phyloP scores from a whole-genome alignment of 805 yeast species.

The Lipomyces lipofer region DNA sequence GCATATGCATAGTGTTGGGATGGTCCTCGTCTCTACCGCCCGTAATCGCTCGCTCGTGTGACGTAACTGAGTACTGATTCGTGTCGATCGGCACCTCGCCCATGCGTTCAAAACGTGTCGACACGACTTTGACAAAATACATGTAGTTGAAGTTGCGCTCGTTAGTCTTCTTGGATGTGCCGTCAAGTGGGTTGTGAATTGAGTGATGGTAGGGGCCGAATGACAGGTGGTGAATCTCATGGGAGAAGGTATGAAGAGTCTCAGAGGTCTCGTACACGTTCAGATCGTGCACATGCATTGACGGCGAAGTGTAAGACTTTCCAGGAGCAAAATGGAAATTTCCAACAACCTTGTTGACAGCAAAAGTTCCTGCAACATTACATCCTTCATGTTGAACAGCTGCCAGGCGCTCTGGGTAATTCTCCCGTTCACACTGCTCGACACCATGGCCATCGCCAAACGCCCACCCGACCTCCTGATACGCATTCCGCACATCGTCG shows the following conservation, averaged over 20 bases:
- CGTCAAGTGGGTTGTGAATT: conserved; percentile 45
- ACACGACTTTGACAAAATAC: conserved; percentile 86
- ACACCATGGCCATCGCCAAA: conserved; percentile 85
- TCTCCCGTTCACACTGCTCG: conserved; percentile 88
- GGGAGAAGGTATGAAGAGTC: conserved; percentile 71
- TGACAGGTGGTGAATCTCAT: conserved; percentile 73
- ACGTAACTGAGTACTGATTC: conserved; percentile 85
- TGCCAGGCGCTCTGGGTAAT: conserved; percentile 66
- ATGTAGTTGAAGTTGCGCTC: conserved; percentile 56
- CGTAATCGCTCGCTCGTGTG: conserved; percentile 76
- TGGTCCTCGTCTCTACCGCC: conserved; percentile 95
- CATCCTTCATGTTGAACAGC: conserved; percentile 80
- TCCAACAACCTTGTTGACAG: conserved; percentile 83
- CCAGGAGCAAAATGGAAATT: conserved; percentile 97
- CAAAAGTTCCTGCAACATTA: conserved; percentile 74
- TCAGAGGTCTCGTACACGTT: conserved; percentile 59
- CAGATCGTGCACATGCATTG: conserved; percentile 76
- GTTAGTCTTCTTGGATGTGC: conserved; percentile 53
- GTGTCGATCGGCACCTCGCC: conserved; percentile 59
- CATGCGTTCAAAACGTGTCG: conserved; percentile 77
- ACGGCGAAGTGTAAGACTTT: conserved; percentile 60
- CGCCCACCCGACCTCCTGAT: conserved; percentile 77
- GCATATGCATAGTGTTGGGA: conserved; percentile 66
- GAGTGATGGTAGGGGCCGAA: conserved; percentile 58
- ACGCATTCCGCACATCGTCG: conserved; percentile 76